Evolutionary conservation across 768 basidiomycete genomes (phyloP).

Genomic region (Kockovaella imperatae): DNA sequence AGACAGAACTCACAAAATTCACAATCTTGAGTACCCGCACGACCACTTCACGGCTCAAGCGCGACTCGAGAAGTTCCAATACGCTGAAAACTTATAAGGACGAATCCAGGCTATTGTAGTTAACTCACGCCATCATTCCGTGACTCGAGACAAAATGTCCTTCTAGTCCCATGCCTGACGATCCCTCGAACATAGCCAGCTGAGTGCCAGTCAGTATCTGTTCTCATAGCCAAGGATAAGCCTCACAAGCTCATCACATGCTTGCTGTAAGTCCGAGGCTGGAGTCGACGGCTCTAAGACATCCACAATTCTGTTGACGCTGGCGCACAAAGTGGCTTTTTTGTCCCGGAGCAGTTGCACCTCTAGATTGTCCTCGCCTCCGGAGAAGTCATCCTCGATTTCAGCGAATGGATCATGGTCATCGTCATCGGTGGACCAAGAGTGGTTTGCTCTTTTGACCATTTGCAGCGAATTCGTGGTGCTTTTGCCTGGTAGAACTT

Average conservation of each 20-base stretch:
- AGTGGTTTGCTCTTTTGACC: conserved; percentile 76
- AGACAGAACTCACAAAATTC: conserved; percentile 60
- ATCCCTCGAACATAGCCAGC: conserved; percentile 67
- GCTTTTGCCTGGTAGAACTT: conserved; percentile 6
- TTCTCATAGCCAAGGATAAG: neutral
- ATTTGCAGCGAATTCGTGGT: conserved; percentile 63
- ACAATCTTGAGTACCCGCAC: conserved; percentile 79
- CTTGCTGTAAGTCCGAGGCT: conserved; percentile 65
- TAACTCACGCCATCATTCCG: conserved; percentile 69
- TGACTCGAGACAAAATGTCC: conserved; percentile 81
- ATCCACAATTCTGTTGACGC: conserved; percentile 77
- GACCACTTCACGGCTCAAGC: conserved; percentile 74
- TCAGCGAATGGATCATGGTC: conserved; percentile 94
- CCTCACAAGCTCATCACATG: conserved; percentile 77
- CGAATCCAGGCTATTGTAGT: neutral
- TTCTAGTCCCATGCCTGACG: conserved; percentile 68
- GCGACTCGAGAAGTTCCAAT: conserved; percentile 82
- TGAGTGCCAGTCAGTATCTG: conserved; percentile 37
- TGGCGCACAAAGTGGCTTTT: conserved; percentile 72
- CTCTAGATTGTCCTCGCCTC: conserved; percentile 64
- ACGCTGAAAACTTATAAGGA: conserved; percentile 45
- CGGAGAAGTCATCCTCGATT: conserved; percentile 85
- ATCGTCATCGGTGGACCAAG: conserved; percentile 83
- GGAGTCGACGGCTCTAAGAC: conserved; percentile 71
- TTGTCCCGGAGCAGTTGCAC: conserved; percentile 89